These are phyloP conservation scores for Prunus dulcis DNA, from an alignment of 306 rosid genomes.

Conservation along the genomic window DNA sequence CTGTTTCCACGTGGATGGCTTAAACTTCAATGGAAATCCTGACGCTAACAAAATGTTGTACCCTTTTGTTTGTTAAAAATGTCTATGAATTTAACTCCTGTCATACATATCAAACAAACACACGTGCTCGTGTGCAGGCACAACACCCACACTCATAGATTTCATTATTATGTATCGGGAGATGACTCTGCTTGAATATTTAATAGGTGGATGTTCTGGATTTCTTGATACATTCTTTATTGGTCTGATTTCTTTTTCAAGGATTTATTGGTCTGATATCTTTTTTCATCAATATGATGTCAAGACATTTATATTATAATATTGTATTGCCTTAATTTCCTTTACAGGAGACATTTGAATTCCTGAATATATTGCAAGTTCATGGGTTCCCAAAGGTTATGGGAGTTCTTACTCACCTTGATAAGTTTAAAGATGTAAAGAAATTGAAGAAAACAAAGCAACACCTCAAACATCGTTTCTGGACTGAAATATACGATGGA, in stretches of 20 bases:
- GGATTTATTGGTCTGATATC: neutral
- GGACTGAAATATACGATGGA: conserved; percentile 91
- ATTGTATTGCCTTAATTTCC: neutral
- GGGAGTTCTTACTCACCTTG: conserved; percentile 98
- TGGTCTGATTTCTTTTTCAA: neutral
- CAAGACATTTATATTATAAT: neutral
- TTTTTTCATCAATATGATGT: neutral
- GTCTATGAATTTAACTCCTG: neutral
- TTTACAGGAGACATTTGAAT: conserved; percentile 93
- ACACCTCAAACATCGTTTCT: conserved; percentile 84
- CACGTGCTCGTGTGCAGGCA: neutral
- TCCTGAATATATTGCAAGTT: conserved; percentile 84
- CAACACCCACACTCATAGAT: neutral
- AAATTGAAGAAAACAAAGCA: conserved; percentile 84
- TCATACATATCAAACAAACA: neutral
- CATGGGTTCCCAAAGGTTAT: conserved; percentile 95
- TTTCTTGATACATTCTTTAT: neutral
- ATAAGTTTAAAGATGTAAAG: conserved; percentile 75
- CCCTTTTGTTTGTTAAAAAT: neutral
- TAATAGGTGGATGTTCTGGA: neutral
- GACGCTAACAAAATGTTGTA: neutral
- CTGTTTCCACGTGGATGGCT: neutral
- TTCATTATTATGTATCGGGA: neutral
- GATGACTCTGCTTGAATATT: neutral
- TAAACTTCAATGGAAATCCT: neutral